These are phyloP conservation scores for Glycine soja DNA, from an alignment of 306 rosid genomes.

Conservation along the genomic window DNA sequence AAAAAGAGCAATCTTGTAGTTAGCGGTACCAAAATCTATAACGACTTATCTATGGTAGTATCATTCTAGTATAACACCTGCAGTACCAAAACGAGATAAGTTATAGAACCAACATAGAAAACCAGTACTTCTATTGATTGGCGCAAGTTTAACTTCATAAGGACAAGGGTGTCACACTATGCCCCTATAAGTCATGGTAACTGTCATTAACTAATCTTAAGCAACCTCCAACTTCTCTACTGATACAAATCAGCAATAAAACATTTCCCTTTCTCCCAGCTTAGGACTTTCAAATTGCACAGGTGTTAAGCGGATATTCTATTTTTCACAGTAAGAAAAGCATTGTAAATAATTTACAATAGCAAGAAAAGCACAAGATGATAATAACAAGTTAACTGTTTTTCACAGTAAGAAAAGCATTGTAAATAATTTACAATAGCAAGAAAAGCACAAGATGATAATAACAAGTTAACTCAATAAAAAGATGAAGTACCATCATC, in stretches of 20 bases:
- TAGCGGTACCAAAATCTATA: too few species aligned
- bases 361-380: slow-evolving; percentile 10
- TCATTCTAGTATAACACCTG: too few species aligned
- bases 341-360: not conserved
- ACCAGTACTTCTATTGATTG: too few species aligned
- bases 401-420: slow-evolving; percentile 6
- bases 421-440: slow-evolving; percentile 1
- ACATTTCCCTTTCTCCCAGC: slow-evolving; percentile 5
- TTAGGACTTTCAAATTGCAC: slow-evolving; percentile 1
- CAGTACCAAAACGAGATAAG: too few species aligned
- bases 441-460: slow-evolving; percentile 9
- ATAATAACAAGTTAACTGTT: slow-evolving; percentile 6
- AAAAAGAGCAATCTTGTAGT: too few species aligned
- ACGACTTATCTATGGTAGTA: too few species aligned
- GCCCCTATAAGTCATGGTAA: too few species aligned
- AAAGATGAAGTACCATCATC: slow-evolving; percentile 4
- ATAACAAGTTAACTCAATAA: not conserved
- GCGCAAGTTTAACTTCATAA: too few species aligned
- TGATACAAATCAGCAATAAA: not conserved
- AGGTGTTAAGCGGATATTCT: not conserved
- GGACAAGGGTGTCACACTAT: too few species aligned
- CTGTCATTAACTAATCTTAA: too few species aligned
- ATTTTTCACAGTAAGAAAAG: slow-evolving; percentile 6
- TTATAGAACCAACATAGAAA: too few species aligned
- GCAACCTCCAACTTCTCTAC: not conserved